Percentiles rank a stretch among this genome's conserved stretches.
Conservation (phyloP, 352 stramenopile species). For the Globisporangium orthogonon region DNA sequence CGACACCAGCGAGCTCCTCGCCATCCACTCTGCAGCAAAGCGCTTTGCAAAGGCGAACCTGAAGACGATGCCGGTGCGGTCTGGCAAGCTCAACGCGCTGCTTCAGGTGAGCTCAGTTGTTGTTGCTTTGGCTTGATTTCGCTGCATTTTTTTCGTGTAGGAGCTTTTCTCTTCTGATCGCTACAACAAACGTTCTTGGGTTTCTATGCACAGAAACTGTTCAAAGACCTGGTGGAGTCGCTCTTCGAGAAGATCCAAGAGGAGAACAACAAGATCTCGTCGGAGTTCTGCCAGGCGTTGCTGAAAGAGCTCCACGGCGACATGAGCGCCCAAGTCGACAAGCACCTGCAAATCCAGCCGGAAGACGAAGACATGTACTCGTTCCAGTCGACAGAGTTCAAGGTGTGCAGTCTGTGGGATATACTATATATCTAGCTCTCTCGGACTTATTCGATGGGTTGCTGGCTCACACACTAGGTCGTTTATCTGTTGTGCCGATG, state of each 20-base stretch:
- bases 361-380: conserved; percentile 56
- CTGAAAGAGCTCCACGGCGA: conserved; percentile 46
- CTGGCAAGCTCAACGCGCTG: conserved; percentile 54
- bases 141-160: no score
- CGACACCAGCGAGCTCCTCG: conserved; percentile 38
- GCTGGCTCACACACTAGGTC: no score
- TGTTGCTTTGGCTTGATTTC: background rate
- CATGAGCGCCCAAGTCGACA: conserved; percentile 54
- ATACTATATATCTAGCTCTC: background rate
- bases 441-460: background rate
- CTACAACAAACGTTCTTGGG: background rate
- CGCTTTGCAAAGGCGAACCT: conserved; percentile 43
- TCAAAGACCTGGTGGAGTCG: conserved; percentile 66
- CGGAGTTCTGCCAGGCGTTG: conserved; percentile 45
- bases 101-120: conserved; percentile 28
- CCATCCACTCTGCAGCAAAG: conserved; percentile 43
- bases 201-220: conserved; percentile 72
- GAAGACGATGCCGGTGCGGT: conserved; percentile 58
- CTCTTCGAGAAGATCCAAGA: conserved; percentile 59
- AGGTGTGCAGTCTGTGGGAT: conserved; percentile 35
- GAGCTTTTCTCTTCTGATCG: no score
- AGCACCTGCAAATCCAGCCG: conserved; percentile 33
- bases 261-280: conserved; percentile 67
- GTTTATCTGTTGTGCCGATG: background rate
- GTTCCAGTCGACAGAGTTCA: conserved; percentile 61